These are phyloP conservation scores for Parasitella parasitica DNA, from an alignment of 371 early-diverging fungal species.

Conservation along the genomic window DNA sequence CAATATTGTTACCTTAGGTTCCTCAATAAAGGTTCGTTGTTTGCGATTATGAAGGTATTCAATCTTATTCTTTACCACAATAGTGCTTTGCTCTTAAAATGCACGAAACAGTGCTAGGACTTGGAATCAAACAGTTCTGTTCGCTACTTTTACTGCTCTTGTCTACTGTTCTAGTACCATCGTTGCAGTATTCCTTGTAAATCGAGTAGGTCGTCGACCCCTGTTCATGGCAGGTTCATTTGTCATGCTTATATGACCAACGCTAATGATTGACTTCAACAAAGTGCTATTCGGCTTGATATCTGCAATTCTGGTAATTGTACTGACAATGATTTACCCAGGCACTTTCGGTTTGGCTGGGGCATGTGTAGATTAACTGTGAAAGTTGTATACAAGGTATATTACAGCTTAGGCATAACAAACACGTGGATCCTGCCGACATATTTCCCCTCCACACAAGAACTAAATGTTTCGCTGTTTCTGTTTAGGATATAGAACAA, in stretches of 20 bases:
- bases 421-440: constrained; percentile 65
- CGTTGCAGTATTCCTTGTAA: constrained; percentile 30
- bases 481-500: no score
- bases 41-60: no score
- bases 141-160: constrained; percentile 44
- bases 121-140: constrained; percentile 31
- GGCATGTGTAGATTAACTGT: constrained; percentile 44
- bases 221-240: constrained; percentile 40
- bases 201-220: constrained; percentile 40
- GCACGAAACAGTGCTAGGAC: constrained; percentile 55
- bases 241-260: constrained; percentile 35
- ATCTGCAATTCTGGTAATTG: constrained; percentile 39
- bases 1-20: constrained; percentile 72
- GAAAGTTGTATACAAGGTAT: no score
- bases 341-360: constrained; percentile 38
- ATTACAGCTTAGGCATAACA: no score
- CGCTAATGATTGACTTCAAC: constrained; percentile 40
- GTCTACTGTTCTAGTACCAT: constrained; percentile 37
- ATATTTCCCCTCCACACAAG: constrained; percentile 52
- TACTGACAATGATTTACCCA: constrained; percentile 35
- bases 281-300: constrained; percentile 36
- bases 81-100: constrained; percentile 70
- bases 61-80: no score
- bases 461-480: constrained; percentile 48
- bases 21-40: no score